Base-by-base conservation (phyloP, 768 basidiomycete genomes). In the Psilocybe subaeruginosa region DNA sequence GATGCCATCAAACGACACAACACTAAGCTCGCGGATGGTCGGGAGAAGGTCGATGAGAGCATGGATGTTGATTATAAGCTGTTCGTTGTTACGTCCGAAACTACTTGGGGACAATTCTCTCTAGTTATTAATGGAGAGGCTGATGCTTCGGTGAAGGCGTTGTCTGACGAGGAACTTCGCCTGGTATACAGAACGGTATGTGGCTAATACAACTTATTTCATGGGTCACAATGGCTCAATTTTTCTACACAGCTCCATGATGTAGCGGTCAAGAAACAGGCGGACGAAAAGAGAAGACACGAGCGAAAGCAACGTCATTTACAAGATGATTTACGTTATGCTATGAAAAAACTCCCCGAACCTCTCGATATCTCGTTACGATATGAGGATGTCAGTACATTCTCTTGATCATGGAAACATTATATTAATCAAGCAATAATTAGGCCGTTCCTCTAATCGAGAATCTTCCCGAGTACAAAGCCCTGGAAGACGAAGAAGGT, bases 291-390 rank as follows among this genome's bases (percentile, higher is more conserved):
- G 72, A 82, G 89, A n/a, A 85, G 94, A 37, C 77, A 87, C 0
- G 97, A 99, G 74, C 83, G 95, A 59, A 88, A 84, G 68, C 87
- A 90, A 60, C 84, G 96, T 29, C 92, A 97, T 73, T 76, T 94
- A 63, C 93, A 97, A 69, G 97, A 99, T 74, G 97, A 99, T 70
- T 80, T 99, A 39, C 89, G 97, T 5, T 97, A 99, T 76, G 97
- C 96, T 0, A 80, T 98, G 65, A 95, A 92, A 77, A 97, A 97
- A 72, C 79, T 97, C 6, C 73, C 91, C 0, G 92, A 95, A 52
- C 84, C 92, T 1, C 74, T 98, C 41, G 93, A 97, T 64, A 72
- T 95, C 52, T 85, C 76, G 30, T 70, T 88, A 58, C 72, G 89
- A 1, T 99, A 90, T 69, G 96, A 98, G 66, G 87, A 91, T 67